A percentile compares a stretch with the other conserved stretches of the same genome.
These are phyloP conservation scores for Nicotiana attenuata DNA, from an alignment of 257 asterid species.

Conservation along the genomic window DNA sequence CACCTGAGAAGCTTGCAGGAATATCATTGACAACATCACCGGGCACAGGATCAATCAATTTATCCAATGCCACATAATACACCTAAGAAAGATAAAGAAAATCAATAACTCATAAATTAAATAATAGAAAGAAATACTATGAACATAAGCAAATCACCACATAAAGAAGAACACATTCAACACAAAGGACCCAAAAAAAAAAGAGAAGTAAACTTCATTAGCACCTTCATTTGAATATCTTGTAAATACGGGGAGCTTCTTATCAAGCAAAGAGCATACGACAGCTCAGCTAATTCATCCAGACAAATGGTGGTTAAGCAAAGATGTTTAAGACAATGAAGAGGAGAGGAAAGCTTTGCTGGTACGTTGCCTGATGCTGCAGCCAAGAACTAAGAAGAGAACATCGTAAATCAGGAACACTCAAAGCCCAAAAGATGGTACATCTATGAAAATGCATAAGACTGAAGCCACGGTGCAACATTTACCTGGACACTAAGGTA, in stretches of 20 bases:
- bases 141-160: background rate
- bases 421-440: background rate
- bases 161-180: background rate
- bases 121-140: background rate
- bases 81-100: background rate
- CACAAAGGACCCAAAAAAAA: background rate
- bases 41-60: background rate
- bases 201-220: background rate
- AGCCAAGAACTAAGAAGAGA: background rate
- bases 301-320: background rate
- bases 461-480: background rate
- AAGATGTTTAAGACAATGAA: slow-evolving; percentile 7
- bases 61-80: background rate
- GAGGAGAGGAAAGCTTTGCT: background rate
- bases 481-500: background rate
- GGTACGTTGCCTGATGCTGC: background rate
- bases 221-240: background rate
- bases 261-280: slow-evolving; percentile 4
- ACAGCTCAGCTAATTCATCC: background rate
- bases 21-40: background rate
- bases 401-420: background rate
- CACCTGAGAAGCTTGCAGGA: background rate
- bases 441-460: background rate
- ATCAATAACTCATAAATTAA: background rate
- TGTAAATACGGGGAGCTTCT: slow-evolving; percentile 22